A percentile compares a stretch with the other conserved stretches of the same genome.
Conservation (phyloP, 352 stramenopile genomes). For the Phytophthora constricta region DNA sequence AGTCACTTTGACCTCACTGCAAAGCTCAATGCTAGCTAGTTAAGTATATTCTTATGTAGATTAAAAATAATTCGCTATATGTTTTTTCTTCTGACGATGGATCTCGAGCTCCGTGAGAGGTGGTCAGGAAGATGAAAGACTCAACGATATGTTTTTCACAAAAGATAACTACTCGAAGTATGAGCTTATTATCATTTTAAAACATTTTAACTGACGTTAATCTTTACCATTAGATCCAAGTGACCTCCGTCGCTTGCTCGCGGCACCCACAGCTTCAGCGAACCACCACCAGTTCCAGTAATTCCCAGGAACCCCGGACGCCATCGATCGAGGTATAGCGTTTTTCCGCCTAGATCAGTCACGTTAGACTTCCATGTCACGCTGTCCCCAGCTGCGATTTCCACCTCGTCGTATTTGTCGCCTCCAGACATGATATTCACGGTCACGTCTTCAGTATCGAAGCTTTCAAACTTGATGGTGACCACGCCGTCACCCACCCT, state of each 20-base stretch:
- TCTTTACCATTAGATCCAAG: neutral
- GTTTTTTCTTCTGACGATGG: too few relatives aligned
- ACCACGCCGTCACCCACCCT: neutral
- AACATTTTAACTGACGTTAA: constrained; percentile 1
- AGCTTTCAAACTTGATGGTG: neutral
- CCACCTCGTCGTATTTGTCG: neutral
- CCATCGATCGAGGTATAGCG: neutral
- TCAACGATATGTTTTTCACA: too few relatives aligned
- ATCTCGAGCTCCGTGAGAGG: too few relatives aligned
- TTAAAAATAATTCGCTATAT: too few relatives aligned
- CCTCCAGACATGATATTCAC: neutral
- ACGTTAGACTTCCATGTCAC: neutral
- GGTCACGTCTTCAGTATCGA: neutral
- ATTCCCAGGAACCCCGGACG: neutral
- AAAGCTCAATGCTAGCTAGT: neutral
- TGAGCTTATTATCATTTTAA: too few relatives aligned
- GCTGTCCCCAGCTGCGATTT: neutral
- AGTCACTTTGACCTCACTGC: neutral
- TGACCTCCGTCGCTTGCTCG: neutral
- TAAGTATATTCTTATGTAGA: too few relatives aligned
- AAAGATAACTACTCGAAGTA: too few relatives aligned
- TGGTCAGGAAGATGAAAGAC: too few relatives aligned
- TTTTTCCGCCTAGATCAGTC: neutral
- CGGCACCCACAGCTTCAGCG: neutral
- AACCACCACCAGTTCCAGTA: neutral